phyloP scores from a whole-genome alignment of 257 asterid species.

The Vinca minor region DNA sequence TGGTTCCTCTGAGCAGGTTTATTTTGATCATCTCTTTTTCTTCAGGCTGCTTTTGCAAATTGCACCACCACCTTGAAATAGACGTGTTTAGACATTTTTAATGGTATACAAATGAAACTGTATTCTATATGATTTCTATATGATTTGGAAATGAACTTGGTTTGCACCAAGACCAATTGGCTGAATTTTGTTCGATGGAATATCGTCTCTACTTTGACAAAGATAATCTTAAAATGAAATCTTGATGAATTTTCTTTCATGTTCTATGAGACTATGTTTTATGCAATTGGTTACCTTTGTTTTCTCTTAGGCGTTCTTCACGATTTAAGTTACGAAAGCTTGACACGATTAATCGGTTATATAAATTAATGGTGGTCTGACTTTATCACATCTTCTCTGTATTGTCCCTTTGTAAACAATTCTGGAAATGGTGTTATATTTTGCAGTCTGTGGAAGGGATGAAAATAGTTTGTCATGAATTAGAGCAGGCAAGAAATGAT shows the following conservation, averaged over 20 bases:
- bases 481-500: constrained; percentile 77
- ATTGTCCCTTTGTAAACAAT: neutral
- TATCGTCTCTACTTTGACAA: neutral
- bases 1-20: constrained; percentile 96
- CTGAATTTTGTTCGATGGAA: neutral
- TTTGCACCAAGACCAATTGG: neutral
- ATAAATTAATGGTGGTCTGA: neutral
- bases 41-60: neutral
- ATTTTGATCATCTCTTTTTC: constrained; percentile 8
- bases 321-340: neutral
- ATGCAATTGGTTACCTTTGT: neutral
- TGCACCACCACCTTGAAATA: neutral
- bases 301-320: neutral
- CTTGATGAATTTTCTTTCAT: neutral
- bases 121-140: neutral
- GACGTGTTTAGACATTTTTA: neutral
- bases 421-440: constrained; percentile 10
- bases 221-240: neutral
- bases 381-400: neutral
- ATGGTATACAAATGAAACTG: neutral
- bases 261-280: neutral
- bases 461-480: constrained; percentile 95
- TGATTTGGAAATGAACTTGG: too few species aligned
- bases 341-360: neutral
- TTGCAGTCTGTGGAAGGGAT: constrained; percentile 98